Base-by-base conservation (phyloP, 805 yeast species). In the Suhomyces vadensis region DNA sequence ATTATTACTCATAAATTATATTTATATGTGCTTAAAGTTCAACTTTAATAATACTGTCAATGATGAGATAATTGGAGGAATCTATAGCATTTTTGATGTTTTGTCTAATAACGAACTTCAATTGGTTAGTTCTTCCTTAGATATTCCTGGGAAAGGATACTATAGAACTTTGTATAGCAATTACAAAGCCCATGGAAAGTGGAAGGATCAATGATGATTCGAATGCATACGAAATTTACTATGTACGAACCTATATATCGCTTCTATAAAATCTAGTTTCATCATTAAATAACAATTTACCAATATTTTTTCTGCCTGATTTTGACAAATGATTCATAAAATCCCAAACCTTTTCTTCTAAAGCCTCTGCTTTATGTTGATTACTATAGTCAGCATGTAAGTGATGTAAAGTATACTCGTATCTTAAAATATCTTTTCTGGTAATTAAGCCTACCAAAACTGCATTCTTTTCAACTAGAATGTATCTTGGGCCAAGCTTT, bases 341-440 rank as follows among this genome's bases (percentile, higher is more conserved):
- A 19, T 58, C 57, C 77, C 77, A 72, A 3, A 67, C 64, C 42
- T 50, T 57, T n/a, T 50, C 59, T 37, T 72, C 74, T 24, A 58
- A 39, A 5, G 27, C 23, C 4, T 42, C 48, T 10, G 53, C 53
- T 24, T 39, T 46, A 1, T 38, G 38, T 14, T 59, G 57, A 1
- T 42, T 39, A 10, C 39, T 23, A 8, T 42, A 13, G 20, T 49
- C 48, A 10, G 47, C 42, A 19, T 58, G 48, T n/a, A 52, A 33
- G 26, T 58, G 57, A 42, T 66, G 68, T n/a, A 50, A 47, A 8
- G 71, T 65, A 45, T 65, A 58, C 51, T 83, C 85, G 54, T 78
- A 88, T 48, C 83, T 73, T 41, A 91, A 63, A 13, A 92, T 71
- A 57, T 91, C 98, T 56, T 94, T 94, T 45, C 91, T 75, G 0